Conservation (phyloP, 192 early-diverging fungal genomes). For the Backusella luteola region DNA sequence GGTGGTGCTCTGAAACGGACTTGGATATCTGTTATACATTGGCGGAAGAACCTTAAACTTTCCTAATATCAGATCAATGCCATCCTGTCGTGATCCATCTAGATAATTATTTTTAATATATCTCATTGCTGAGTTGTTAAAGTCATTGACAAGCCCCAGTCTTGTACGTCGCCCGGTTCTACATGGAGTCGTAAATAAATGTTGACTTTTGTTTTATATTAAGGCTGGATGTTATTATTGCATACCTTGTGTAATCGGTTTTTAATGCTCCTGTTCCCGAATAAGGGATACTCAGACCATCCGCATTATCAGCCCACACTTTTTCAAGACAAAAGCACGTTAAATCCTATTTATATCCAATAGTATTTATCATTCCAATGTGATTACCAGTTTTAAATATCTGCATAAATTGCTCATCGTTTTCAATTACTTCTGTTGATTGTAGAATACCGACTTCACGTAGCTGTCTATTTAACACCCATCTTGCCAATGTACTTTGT, state of each 20-base stretch:
- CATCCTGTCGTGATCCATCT: constrained; percentile 92
- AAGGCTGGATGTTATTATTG: background rate
- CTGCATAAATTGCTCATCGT: constrained; percentile 59
- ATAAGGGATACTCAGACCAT: constrained; percentile 86
- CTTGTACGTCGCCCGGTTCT: constrained; percentile 86
- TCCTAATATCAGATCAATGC: constrained; percentile 84
- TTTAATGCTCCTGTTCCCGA: constrained; percentile 96
- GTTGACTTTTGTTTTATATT: background rate
- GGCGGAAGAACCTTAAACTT: constrained; percentile 41
- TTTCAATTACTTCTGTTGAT: constrained; percentile 59
- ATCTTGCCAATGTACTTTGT: constrained; percentile 87
- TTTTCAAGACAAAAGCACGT: constrained; percentile 5
- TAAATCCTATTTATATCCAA: background rate
- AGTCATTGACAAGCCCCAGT: constrained; percentile 75
- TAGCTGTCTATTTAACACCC: constrained; percentile 71
- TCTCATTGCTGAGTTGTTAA: constrained; percentile 73
- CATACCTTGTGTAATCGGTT: constrained; percentile 88
- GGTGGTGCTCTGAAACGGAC: background rate
- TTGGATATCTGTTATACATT: constrained; percentile 33
- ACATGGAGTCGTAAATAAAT: background rate
- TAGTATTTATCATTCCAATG: background rate
- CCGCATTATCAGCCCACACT: constrained; percentile 98
- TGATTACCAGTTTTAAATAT: constrained; percentile 76
- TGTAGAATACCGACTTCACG: constrained; percentile 61
- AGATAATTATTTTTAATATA: constrained; percentile 94